These are phyloP conservation scores for Agaricus subrufescens DNA, from an alignment of 768 basidiomycete species.

Conservation along the genomic window DNA sequence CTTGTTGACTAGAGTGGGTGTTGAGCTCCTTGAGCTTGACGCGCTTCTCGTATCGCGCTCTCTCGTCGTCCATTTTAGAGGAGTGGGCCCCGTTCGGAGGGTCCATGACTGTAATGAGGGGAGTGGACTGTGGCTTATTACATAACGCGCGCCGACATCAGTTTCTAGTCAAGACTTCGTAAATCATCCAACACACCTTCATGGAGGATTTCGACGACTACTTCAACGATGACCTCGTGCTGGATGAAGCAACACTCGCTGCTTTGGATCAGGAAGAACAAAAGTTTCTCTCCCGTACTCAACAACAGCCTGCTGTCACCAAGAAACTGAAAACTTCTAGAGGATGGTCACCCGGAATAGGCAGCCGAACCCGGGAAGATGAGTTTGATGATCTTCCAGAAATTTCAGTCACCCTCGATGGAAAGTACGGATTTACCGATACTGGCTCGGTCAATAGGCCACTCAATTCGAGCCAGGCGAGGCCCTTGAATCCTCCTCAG, in stretches of 20 bases:
- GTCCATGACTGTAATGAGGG: slow-evolving; percentile 23
- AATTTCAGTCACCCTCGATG: slow-evolving; percentile 43
- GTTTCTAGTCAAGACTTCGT: background rate
- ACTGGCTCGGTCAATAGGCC: slow-evolving; percentile 13
- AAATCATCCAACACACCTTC: background rate
- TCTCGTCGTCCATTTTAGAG: slow-evolving; percentile 38
- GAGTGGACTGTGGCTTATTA: background rate
- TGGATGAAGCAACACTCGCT: slow-evolving; percentile 61
- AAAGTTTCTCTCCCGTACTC: slow-evolving; percentile 23
- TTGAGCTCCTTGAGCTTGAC: slow-evolving; percentile 57
- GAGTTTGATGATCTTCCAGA: slow-evolving; percentile 57
- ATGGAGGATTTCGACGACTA: slow-evolving; percentile 69
- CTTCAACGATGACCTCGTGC: slow-evolving; percentile 54
- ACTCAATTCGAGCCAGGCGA: background rate
- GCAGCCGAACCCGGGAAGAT: slow-evolving; percentile 16
- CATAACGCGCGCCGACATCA: slow-evolving; percentile 2
- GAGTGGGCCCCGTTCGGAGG: slow-evolving; percentile 19
- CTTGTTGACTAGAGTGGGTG: slow-evolving; percentile 39
- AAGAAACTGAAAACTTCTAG: slow-evolving; percentile 54
- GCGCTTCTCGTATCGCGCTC: slow-evolving; percentile 50
- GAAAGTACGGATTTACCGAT: slow-evolving; percentile 38
- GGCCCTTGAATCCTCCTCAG: background rate
- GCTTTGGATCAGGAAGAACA: slow-evolving; percentile 57
- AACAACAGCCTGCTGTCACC: slow-evolving; percentile 24
- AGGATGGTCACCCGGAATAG: slow-evolving; percentile 35